Evolutionary conservation across 768 basidiomycete species (phyloP), one percentile per base, ranked within the genome.

Genomic region (Candolleomyces eurysporus): DNA sequence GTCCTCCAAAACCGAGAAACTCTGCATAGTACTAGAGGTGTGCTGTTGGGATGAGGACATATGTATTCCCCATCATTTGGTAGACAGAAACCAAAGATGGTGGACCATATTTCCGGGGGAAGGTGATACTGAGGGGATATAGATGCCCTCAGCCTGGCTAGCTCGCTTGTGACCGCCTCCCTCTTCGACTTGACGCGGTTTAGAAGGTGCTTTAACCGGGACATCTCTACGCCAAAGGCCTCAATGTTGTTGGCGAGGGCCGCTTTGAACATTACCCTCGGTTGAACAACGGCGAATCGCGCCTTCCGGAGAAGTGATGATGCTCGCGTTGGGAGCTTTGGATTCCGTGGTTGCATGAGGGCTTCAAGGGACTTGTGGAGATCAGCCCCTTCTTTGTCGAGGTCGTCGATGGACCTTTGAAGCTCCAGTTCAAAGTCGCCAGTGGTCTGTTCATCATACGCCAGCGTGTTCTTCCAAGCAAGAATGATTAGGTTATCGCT

Each of bases 41-140:
- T 68, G 5, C 60, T 45, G 16, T 42, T 58, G 4, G 65, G 50
- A 51, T 64, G 42, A 13, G 71, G 68, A 16, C 50, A 53, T n/a
- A 69, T 60, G 42, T 68, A 70, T n/a, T 10, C n/a, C 19, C 61
- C 62, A 14, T 68, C 63, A 32, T 63, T 60, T 16, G 69, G 65
- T 17, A 69, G 49, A 57, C 64, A 66, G 16, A 66, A 50, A 26
- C 61, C 50, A 57, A 72, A 72, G 26, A 70, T 70, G 30, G 62
- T 59, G 48, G 67, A 67, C 71, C 68, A 72, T 11, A 72, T 50
- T 45, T 72, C 71, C 31, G 58, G 54, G n/a, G 62, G 62, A 10
- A 63, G 22, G 26, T 46, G 56, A 5, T 39, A 14, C 17, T 14
- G 22, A 6, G 55, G 39, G 8, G 56, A 57, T 32, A 50, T 30